A percentile compares a stretch with the other conserved stretches of the same genome.
Evolutionary conservation across 2,329 filamentous ascomycete genomes (phyloP).

Genomic region (Pyricularia grisea): DNA sequence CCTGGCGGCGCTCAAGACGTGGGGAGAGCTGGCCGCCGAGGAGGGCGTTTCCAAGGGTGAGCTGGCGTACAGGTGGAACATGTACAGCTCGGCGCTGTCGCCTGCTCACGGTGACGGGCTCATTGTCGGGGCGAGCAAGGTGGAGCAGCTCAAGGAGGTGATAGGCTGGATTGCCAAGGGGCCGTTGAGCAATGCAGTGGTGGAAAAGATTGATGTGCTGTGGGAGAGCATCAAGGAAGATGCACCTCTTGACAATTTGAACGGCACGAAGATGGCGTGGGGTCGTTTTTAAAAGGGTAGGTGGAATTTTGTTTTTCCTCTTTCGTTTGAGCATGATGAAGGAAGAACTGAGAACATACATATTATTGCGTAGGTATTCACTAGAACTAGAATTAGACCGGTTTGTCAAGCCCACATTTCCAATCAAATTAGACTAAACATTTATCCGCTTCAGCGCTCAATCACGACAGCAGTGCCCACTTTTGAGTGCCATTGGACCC

Average conservation of each 20-base stretch:
- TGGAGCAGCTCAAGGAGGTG: conserved; percentile 23
- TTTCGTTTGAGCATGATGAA: too few species aligned
- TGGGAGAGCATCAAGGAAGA: conserved; percentile 5
- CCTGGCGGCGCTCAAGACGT: conserved; percentile 10
- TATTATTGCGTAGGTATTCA: too few species aligned
- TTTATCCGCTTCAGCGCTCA: too few species aligned
- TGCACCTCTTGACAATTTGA: neutral
- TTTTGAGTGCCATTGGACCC: neutral
- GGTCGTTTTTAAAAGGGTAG: too few species aligned
- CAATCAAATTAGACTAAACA: too few species aligned
- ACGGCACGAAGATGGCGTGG: neutral
- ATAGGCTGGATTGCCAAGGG: conserved; percentile 27
- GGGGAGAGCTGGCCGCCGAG: conserved; percentile 6
- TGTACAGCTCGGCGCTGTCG: conserved; percentile 23
- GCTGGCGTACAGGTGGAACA: conserved; percentile 28
- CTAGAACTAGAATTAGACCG: too few species aligned
- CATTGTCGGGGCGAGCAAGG: conserved; percentile 24
- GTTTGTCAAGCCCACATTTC: too few species aligned
- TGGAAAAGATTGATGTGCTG: conserved; percentile 5
- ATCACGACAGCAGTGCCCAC: neutral
- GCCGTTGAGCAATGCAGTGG: conserved; percentile 26
- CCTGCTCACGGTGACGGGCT: conserved; percentile 22
- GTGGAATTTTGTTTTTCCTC: too few species aligned
- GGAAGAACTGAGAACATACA: too few species aligned
- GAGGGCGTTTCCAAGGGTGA: conserved; percentile 6